Evolutionary conservation across 164 flowering plant genomes (phyloP).

Genomic region (Tinospora cordifolia): DNA sequence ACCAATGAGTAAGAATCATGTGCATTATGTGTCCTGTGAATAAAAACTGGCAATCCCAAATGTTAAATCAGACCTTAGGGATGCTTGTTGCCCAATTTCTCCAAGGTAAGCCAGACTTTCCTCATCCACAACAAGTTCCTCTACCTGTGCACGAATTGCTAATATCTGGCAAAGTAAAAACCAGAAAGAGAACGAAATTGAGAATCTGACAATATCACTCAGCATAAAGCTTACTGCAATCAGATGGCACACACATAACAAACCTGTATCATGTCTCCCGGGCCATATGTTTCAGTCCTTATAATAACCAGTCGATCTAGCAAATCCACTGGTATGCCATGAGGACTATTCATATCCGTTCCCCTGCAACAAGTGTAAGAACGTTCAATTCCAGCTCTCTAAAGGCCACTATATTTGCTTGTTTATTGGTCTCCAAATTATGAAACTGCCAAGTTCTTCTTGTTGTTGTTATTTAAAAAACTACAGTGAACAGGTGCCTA

Average conservation of each 20-base stretch:
- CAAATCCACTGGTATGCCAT: constrained; percentile 95
- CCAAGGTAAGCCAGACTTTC: constrained; percentile 84
- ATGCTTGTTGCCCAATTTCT: constrained; percentile 77
- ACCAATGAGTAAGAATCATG: neutral
- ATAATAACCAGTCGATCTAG: constrained; percentile 82
- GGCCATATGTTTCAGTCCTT: constrained; percentile 76
- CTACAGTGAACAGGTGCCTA: neutral
- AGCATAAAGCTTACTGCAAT: neutral
- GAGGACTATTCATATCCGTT: constrained; percentile 87
- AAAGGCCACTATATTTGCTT: neutral
- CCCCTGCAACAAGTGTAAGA: constrained; percentile 48
- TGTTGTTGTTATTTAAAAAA: no score
- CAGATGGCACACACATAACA: neutral
- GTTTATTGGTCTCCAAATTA: neutral
- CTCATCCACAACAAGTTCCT: constrained; percentile 73
- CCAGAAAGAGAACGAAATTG: neutral
- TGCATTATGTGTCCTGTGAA: neutral
- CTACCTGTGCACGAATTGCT: constrained; percentile 89
- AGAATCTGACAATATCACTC: neutral
- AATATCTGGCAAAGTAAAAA: constrained; percentile 50
- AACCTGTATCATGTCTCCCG: constrained; percentile 96
- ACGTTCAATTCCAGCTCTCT: neutral
- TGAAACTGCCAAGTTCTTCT: neutral
- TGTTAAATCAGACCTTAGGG: constrained; percentile 53
- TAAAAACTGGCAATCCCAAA: neutral